A percentile compares a stretch with the other conserved stretches of the same genome.
Evolutionary conservation across 139 green algal genomes (phyloP).

Genomic region (Diplosphaera chodatii): DNA sequence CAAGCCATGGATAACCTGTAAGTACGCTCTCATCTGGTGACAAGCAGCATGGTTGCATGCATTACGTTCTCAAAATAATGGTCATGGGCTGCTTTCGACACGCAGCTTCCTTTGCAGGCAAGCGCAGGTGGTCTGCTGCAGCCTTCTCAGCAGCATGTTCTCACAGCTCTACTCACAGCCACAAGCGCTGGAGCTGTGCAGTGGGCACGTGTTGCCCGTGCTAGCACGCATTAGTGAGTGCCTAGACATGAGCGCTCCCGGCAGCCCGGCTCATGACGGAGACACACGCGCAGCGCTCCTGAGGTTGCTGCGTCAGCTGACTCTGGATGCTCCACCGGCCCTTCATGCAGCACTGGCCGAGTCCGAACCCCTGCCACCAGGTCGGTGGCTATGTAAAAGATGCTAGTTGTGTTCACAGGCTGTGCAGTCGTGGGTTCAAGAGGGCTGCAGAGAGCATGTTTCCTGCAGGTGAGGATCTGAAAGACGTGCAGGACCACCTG

Average conservation of each 20-base stretch:
- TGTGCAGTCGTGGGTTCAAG: too few species aligned
- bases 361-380: neutral
- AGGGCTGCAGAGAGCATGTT: too few species aligned
- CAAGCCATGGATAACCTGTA: conserved; percentile 23
- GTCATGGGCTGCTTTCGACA: too few species aligned
- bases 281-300: neutral
- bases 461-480: neutral
- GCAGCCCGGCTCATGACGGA: too few species aligned
- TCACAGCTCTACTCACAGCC: conserved; percentile 3
- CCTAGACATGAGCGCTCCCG: neutral
- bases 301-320: neutral
- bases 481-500: conserved; percentile 15
- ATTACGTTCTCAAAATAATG: too few species aligned
- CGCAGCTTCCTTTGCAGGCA: too few species aligned
- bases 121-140: conserved; percentile 26
- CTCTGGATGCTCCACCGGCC: conserved; percentile 28
- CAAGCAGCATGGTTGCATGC: too few species aligned
- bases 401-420: too few species aligned
- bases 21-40: too few species aligned
- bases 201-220: neutral
- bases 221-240: neutral
- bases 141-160: conserved; percentile 26
- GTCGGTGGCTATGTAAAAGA: too few species aligned
- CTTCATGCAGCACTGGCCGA: conserved; percentile 25
- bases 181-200: neutral